Conservation (phyloP, 768 basidiomycete genomes). For the Boletus sensibilis region DNA sequence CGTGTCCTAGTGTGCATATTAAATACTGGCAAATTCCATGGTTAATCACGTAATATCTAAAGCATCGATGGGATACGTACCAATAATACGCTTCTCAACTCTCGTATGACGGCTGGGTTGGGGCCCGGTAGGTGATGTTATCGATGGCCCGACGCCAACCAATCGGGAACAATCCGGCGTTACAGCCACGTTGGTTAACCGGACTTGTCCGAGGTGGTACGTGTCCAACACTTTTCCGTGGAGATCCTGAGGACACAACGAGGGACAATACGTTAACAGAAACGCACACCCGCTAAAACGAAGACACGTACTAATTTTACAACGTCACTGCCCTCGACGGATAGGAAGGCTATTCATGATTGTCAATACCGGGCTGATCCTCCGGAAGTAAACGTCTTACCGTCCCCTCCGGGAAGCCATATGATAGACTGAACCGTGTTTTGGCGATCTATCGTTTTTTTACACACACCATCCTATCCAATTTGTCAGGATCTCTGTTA, state of each 20-base stretch:
- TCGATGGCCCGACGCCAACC: conserved; percentile 49
- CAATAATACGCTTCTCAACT: conserved; percentile 54
- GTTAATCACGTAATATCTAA: conserved; percentile 1
- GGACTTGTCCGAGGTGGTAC: conserved; percentile 45
- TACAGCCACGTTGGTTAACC: conserved; percentile 49
- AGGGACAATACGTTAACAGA: conserved; percentile 17
- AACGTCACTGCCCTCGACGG: conserved; percentile 49
- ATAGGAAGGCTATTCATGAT: conserved; percentile 44
- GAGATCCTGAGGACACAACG: conserved; percentile 36
- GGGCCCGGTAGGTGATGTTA: conserved; percentile 41
- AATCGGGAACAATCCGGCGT: conserved; percentile 47
- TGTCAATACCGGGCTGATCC: conserved; percentile 12
- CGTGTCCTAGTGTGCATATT: conserved; percentile 43
- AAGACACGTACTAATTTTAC: conserved; percentile 41
- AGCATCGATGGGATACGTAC: conserved; percentile 29
- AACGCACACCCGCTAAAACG: conserved; percentile 2
- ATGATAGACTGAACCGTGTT: conserved; percentile 48
- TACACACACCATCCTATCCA: conserved; percentile 48
- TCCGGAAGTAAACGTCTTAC: conserved; percentile 25
- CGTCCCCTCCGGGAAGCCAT: conserved; percentile 51
- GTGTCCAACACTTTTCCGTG: conserved; percentile 44
- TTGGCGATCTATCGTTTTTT: conserved; percentile 48
- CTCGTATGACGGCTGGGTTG: conserved; percentile 49
- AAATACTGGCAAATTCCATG: conserved; percentile 37
- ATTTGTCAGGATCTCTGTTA: conserved; percentile 8